Conservation (phyloP, 2,329 filamentous ascomycete genomes). For the Albifimbria verrucaria region DNA sequence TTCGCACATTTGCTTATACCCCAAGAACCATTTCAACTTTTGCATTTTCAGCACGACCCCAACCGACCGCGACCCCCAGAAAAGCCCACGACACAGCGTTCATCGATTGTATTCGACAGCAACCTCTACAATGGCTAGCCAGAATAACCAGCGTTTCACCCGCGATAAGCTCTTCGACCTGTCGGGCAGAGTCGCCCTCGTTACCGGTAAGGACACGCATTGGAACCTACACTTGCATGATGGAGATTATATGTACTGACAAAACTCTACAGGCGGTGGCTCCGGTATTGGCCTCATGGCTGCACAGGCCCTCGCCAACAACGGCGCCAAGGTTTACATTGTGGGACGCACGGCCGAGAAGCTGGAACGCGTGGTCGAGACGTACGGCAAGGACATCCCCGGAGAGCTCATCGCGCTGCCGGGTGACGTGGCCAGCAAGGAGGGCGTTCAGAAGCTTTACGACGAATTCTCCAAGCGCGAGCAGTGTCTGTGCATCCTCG, state of each 20-base stretch:
- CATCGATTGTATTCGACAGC: no score
- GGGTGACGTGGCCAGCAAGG: constrained; percentile 61
- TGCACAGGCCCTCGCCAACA: constrained; percentile 62
- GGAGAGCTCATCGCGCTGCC: constrained; percentile 58
- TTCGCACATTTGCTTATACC: no score
- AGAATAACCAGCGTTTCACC: constrained; percentile 26
- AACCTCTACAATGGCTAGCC: constrained; percentile 11
- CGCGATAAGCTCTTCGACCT: constrained; percentile 39
- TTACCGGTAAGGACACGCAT: constrained; percentile 33
- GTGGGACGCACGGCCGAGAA: constrained; percentile 63
- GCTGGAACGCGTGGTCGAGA: constrained; percentile 56
- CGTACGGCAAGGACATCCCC: constrained; percentile 48
- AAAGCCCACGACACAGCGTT: background rate
- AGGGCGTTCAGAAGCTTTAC: constrained; percentile 55
- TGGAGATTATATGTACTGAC: no score
- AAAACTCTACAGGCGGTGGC: constrained; percentile 38
- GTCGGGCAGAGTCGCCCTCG: constrained; percentile 39
- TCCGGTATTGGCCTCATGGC: constrained; percentile 69
- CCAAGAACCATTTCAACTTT: no score
- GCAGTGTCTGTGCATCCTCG: constrained; percentile 57
- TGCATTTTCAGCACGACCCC: no score
- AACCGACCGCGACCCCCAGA: background rate
- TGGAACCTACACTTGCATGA: no score
- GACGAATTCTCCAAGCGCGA: constrained; percentile 54
- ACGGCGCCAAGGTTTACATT: constrained; percentile 69